Evolutionary conservation across 2,329 filamentous ascomycete species (phyloP).

Genomic region (Taxawa tesnikishii): DNA sequence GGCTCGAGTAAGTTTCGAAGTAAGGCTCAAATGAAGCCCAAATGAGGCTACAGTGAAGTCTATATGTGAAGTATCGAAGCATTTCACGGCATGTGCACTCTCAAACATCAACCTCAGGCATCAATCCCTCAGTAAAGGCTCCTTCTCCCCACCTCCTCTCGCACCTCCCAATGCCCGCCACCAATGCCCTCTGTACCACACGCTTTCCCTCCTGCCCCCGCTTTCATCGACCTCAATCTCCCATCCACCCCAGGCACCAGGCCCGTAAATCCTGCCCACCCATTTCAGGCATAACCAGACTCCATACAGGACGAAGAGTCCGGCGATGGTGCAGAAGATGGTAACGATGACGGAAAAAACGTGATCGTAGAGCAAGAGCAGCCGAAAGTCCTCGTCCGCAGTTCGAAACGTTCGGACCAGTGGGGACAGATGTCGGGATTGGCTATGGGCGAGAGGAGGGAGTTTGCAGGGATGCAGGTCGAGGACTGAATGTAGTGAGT

Average conservation of each 20-base stretch:
- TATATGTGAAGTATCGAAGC: too few relatives aligned
- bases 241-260: conserved; percentile 13
- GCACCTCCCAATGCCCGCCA: too few relatives aligned
- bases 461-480: conserved; percentile 29
- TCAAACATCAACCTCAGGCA: too few relatives aligned
- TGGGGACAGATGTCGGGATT: conserved; percentile 19
- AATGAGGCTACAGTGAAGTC: too few relatives aligned
- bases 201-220: conserved; percentile 6
- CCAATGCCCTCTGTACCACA: too few relatives aligned
- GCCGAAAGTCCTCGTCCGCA: conserved; percentile 30
- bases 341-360: conserved; percentile 30
- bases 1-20: too few relatives aligned
- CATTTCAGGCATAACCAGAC: conserved; percentile 9
- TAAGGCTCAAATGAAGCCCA: too few relatives aligned
- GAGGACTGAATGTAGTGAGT: conserved; percentile 18
- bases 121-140: too few relatives aligned
- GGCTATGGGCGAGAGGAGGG: conserved; percentile 27
- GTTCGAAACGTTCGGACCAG: conserved; percentile 31
- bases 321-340: conserved; percentile 28
- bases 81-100: too few relatives aligned
- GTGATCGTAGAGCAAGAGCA: conserved; percentile 35
- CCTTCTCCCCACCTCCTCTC: too few relatives aligned
- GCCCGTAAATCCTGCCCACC: conserved; percentile 15
- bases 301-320: conserved; percentile 22
- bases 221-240: conserved; percentile 18